Evolutionary conservation across 2,329 filamentous ascomycete genomes (phyloP).

Genomic region (Neoscytalidium dimidiatum): DNA sequence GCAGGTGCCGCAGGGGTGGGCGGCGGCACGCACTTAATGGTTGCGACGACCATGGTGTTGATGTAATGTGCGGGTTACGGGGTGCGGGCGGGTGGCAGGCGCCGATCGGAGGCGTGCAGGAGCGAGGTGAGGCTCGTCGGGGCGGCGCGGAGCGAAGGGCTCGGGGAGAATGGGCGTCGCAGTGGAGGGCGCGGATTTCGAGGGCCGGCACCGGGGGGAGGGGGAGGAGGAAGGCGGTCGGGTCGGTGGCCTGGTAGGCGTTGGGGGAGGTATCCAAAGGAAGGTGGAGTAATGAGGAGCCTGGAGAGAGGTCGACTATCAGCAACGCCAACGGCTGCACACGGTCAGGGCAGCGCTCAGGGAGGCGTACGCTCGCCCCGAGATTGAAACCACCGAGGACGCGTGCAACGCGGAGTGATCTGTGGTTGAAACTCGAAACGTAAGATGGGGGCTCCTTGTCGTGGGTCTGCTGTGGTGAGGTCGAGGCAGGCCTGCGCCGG

Average conservation of each 20-base stretch:
- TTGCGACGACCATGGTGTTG: slow-evolving; percentile 42
- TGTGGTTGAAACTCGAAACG: slow-evolving; percentile 40
- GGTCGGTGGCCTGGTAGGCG: background rate
- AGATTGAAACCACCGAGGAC: slow-evolving; percentile 26
- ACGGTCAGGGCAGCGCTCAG: slow-evolving; percentile 21
- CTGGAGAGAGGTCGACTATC: slow-evolving; percentile 31
- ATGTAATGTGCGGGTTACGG: slow-evolving; percentile 8
- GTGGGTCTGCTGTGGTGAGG: slow-evolving; percentile 3
- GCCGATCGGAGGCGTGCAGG: slow-evolving; percentile 23
- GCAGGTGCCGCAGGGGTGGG: background rate
- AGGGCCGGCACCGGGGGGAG: background rate
- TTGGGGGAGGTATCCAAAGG: slow-evolving; percentile 35
- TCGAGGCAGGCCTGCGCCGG: background rate
- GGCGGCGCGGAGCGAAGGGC: slow-evolving; percentile 20
- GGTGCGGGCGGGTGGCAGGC: slow-evolving; percentile 12
- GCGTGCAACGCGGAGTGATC: slow-evolving; percentile 38
- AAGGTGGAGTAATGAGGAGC: slow-evolving; percentile 35
- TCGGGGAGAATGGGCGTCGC: slow-evolving; percentile 24
- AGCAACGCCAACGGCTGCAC: slow-evolving; percentile 26
- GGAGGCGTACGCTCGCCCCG: slow-evolving; percentile 34
- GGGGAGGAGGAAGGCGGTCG: no score
- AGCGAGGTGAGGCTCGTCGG: slow-evolving; percentile 20
- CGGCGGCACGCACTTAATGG: slow-evolving; percentile 40
- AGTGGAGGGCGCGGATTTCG: background rate
- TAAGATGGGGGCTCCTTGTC: slow-evolving; percentile 20